Percentiles rank a stretch among this genome's conserved stretches.
These are phyloP conservation scores for Euclidium syriacum DNA, from an alignment of 345 rosid species.

Conservation along the genomic window DNA sequence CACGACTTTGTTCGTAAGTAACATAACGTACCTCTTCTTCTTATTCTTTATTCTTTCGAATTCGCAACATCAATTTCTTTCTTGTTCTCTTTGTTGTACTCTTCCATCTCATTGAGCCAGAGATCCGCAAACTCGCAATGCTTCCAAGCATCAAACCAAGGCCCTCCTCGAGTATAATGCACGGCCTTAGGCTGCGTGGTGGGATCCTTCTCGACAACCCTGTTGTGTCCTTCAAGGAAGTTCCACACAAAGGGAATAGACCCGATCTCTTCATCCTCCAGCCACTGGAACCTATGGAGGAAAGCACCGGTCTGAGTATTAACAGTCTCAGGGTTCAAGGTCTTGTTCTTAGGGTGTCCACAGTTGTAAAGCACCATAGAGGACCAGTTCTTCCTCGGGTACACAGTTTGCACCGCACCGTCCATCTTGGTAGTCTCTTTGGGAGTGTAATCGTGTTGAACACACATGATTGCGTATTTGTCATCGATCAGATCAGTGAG, in stretches of 20 bases:
- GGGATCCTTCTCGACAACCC: conserved; percentile 55
- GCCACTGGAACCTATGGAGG: conserved; percentile 98
- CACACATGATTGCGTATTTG: conserved; percentile 90
- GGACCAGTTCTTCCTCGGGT: conserved; percentile 98
- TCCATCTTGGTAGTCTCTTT: conserved; percentile 96
- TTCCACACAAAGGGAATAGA: conserved; percentile 87
- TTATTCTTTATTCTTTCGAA: conserved; percentile 1
- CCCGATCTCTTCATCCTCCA: conserved; percentile 80
- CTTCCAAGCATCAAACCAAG: conserved; percentile 97
- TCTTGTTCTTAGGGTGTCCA: conserved; percentile 84
- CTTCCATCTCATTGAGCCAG: conserved; percentile 77
- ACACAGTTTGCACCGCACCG: conserved; percentile 88
- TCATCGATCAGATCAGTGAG: conserved; percentile 72
- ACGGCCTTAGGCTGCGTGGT: conserved; percentile 67
- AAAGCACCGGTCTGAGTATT: conserved; percentile 78
- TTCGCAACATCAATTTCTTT: not conserved
- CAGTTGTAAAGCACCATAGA: conserved; percentile 97
- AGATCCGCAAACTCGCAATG: conserved; percentile 87
- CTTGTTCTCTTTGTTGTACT: conserved; percentile 35
- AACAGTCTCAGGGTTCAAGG: conserved; percentile 59
- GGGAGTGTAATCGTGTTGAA: conserved; percentile 88
- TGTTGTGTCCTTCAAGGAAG: conserved; percentile 94
- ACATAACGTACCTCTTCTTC: conserved; percentile 1
- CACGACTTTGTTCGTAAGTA: not conserved
- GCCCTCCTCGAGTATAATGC: conserved; percentile 95